Conservation (phyloP, 2,329 filamentous ascomycete genomes). For the Pseudogymnoascus sp. region DNA sequence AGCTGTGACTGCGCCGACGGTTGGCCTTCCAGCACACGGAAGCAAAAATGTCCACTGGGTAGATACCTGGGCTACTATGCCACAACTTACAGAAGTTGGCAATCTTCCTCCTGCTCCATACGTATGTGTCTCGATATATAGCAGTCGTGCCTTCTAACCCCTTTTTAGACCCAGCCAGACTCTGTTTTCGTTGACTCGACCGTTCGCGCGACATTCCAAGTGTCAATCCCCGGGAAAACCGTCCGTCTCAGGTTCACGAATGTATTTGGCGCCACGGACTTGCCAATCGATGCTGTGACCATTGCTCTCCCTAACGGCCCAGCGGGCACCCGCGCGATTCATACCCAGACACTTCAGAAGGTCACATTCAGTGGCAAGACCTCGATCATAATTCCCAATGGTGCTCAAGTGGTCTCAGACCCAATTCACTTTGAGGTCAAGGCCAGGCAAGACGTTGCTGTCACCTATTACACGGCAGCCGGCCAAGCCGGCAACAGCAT, state of each 20-base stretch:
- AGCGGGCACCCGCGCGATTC: constrained; percentile 44
- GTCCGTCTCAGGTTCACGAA: constrained; percentile 57
- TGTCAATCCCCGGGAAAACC: constrained; percentile 45
- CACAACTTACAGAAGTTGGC: constrained; percentile 54
- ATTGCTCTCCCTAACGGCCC: constrained; percentile 49
- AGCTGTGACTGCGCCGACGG: not conserved
- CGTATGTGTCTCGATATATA: constrained; percentile 33
- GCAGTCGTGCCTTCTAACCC: constrained; percentile 13
- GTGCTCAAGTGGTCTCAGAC: constrained; percentile 52
- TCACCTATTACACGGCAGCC: constrained; percentile 51
- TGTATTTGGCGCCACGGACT: constrained; percentile 50
- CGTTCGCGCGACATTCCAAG: constrained; percentile 54
- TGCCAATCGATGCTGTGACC: constrained; percentile 51
- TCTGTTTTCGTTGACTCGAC: constrained; percentile 52
- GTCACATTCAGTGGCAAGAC: constrained; percentile 50
- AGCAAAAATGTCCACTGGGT: constrained; percentile 47
- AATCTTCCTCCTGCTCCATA: constrained; percentile 58
- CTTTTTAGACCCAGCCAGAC: constrained; percentile 42
- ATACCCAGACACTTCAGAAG: constrained; percentile 39
- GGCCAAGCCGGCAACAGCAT: constrained; percentile 50
- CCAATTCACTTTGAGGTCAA: constrained; percentile 46
- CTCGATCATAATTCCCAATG: constrained; percentile 44
- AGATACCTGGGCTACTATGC: constrained; percentile 60
- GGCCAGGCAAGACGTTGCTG: constrained; percentile 42
- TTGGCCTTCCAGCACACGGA: not conserved